Evolutionary conservation across 2,329 filamentous ascomycete species (phyloP).

Genomic region (Ceratocystis lukuohia): DNA sequence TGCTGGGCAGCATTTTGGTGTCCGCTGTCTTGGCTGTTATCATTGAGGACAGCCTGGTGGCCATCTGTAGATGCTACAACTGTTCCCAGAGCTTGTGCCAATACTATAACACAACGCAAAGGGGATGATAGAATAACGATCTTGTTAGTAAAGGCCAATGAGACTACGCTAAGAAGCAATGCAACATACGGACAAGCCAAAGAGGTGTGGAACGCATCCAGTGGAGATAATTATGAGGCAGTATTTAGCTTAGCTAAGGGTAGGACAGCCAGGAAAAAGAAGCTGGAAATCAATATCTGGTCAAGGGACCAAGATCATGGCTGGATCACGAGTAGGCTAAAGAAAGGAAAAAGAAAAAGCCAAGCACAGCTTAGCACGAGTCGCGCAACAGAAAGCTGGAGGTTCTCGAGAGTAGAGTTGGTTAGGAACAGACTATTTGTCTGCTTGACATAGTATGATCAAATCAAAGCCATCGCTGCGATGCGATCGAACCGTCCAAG

Average conservation of each 20-base stretch:
- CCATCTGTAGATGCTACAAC: background rate
- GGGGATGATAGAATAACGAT: too few relatives aligned
- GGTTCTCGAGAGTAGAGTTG: background rate
- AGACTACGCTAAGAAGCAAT: background rate
- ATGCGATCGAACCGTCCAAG: background rate
- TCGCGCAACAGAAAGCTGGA: background rate
- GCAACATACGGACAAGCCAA: slow-evolving; percentile 12
- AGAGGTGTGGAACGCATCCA: slow-evolving; percentile 11
- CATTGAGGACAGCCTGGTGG: slow-evolving; percentile 7
- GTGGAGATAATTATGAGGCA: background rate
- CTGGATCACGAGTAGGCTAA: background rate
- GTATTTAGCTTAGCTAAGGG: background rate
- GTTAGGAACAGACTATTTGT: background rate
- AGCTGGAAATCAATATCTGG: background rate
- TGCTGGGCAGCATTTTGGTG: background rate
- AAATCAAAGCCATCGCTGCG: background rate
- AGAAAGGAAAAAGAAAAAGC: background rate
- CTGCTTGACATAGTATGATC: background rate
- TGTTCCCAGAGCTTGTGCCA: slow-evolving; percentile 1
- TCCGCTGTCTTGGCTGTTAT: background rate
- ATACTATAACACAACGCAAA: background rate
- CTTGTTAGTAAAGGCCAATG: background rate
- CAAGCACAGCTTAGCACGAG: slow-evolving; percentile 11
- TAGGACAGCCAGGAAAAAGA: background rate
- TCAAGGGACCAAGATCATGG: slow-evolving; percentile 5